Base-by-base conservation (phyloP, 768 basidiomycete genomes). In the Lactarius deliciosus region DNA sequence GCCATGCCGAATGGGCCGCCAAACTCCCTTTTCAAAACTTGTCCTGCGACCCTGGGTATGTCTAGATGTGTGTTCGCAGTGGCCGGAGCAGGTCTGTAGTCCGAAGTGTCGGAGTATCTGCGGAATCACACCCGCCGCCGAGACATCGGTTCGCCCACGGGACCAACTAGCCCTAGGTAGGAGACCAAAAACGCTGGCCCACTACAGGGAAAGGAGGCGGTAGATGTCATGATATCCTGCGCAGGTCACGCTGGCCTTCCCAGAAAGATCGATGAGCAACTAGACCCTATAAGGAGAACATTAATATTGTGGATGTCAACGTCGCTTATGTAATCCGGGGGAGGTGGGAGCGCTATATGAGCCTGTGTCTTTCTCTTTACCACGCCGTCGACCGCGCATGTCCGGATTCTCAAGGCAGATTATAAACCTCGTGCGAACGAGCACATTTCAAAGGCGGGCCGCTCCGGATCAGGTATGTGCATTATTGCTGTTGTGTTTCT, bases 391-490 rank as follows among this genome's bases (percentile, higher is more conserved):
- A 47, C 22, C 2, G n/a, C 34, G 4, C 10, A 70, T 71, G 68
- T 32, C 69, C 34, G 53, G 34, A 11, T 60, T 65, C 41, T 65
- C 61, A n/a, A 58, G 28, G 11, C 62, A 62, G 30, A 11, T 62
- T 53, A 57, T 68, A 25, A 34, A 32, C 41, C 38, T 64, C 36
- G 60, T 57, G n/a, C 38, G 55, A 8, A 50, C 62, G 22, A 53
- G 50, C 6, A 9, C 57, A 9, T 3, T 57, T 4, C 63, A 64
- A 22, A 53, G 7, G 30, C 63, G 69, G 40, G 36, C 53, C 18
- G 69, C 70, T 16, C 69, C 70, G 2, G 69, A 72, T 25, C 71
- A 72, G 68, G 70, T 55, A 45, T 53, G 66, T 64, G 18, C 18
- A 9, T 36, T 9, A 36, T 36, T 38, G 2, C 10, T 54, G 9